Conservation (phyloP, 2,329 filamentous ascomycete genomes). For the Ceratocystis colombiana region DNA sequence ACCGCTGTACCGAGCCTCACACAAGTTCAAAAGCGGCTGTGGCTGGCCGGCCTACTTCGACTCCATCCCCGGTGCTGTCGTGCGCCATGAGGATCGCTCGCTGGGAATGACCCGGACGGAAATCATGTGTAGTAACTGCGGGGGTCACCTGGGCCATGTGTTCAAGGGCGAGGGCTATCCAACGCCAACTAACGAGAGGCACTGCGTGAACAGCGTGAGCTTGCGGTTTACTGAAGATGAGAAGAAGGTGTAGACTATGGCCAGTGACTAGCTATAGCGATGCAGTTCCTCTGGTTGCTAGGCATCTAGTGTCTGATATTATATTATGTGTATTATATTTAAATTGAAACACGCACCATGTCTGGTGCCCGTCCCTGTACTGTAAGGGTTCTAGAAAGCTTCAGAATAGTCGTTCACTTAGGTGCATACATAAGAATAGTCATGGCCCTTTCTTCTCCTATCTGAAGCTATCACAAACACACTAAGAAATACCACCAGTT, state of each 20-base stretch:
- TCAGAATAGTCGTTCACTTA: background rate
- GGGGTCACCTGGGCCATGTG: constrained; percentile 87
- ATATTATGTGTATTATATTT: background rate
- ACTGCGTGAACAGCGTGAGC: constrained; percentile 92
- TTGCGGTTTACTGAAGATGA: constrained; percentile 55
- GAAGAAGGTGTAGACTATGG: constrained; percentile 8
- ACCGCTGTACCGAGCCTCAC: constrained; percentile 81
- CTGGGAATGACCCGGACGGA: constrained; percentile 81
- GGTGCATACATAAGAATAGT: background rate
- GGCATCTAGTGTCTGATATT: background rate
- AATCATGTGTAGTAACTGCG: constrained; percentile 91
- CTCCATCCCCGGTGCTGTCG: constrained; percentile 82
- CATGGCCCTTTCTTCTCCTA: too few species aligned
- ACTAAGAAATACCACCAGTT: background rate
- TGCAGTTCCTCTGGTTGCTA: background rate
- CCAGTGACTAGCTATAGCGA: background rate
- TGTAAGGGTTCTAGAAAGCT: background rate
- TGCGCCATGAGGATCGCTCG: constrained; percentile 62
- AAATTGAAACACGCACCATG: background rate
- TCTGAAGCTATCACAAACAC: background rate
- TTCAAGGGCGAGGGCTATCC: constrained; percentile 80
- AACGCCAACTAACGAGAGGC: constrained; percentile 87
- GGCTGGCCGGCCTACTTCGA: constrained; percentile 99
- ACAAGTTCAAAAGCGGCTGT: constrained; percentile 94
- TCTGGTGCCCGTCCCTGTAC: background rate